Base-by-base conservation (phyloP, 2,329 filamentous ascomycete genomes). In the Colletotrichum spaethianum region DNA sequence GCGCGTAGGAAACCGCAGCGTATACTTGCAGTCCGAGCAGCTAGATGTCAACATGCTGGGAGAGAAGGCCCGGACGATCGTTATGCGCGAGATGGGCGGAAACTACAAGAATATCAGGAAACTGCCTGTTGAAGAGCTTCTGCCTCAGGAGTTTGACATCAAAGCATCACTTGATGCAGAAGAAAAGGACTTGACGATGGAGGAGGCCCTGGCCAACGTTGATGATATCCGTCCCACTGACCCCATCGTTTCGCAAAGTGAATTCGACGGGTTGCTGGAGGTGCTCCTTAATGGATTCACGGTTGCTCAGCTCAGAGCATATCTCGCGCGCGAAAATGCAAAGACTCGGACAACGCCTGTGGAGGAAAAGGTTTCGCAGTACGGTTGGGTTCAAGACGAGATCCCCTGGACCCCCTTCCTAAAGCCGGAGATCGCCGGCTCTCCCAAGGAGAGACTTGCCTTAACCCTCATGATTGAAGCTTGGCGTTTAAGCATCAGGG, bases 401-500 rank as follows among this genome's bases (percentile, higher is more conserved):
- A 76, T 74, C n/a, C 80, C 81, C 1, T 89, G 88, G 88, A 73
- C 78, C 2, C 83, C 86, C 1, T 11, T 64, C 12, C 40, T 36
- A 14, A 57, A 52, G 44, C 40, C 72, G 18, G 52, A 63, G 40
- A 28, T 66, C 7, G 16, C 75, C 44, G 75, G 75, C 18, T 63
- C 52, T 8, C 74, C 75, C 4, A 90, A 90, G 76, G 77, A 83
- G 48, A 80, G 74, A 36, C 76, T 85, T 14, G 84, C 80, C 0
- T 73, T 85, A 20, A 79, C 79, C 67, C 79, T 91, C 64, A 80
- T 90, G 80, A 82, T 82, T 16, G 78, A 83, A 31, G 84, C 82
- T 70, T 91, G 89, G 89, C 82, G 81, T 3, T 74, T 90, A n/a
- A 81, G 84, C 11, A 83, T 86, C 2, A 80, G 83, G 65, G 86